These are phyloP conservation scores for Peniophora sp. DNA, from an alignment of 1,284 basidiomycete species.

Conservation along the genomic window DNA sequence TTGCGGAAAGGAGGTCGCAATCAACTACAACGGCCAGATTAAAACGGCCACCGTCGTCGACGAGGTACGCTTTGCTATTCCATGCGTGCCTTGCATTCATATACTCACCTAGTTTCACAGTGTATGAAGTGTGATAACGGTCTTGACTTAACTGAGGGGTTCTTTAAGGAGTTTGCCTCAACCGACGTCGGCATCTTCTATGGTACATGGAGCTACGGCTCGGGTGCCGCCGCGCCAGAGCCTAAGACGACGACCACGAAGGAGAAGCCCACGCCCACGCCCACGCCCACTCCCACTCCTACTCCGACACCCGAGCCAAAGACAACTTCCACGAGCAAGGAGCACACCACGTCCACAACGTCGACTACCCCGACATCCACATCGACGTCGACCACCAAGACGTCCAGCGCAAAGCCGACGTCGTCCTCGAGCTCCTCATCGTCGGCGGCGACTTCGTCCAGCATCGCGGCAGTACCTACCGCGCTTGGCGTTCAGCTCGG, in stretches of 20 bases:
- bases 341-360: conserved; percentile 45
- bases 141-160: conserved; percentile 69
- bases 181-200: conserved; percentile 42
- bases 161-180: conserved; percentile 61
- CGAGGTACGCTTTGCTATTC: too few species aligned
- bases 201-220: conserved; percentile 43
- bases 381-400: background rate
- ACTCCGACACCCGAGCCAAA: background rate
- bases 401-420: conserved; percentile 5
- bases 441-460: too few species aligned
- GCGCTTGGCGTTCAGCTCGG: too few species aligned
- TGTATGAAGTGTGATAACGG: conserved; percentile 30
- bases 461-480: too few species aligned
- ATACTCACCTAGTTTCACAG: too few species aligned
- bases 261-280: background rate
- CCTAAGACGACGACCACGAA: background rate
- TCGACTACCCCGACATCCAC: background rate
- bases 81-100: too few species aligned
- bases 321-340: conserved; percentile 16
- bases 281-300: too few species aligned
- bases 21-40: too few species aligned
- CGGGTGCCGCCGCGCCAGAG: background rate
- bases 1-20: too few species aligned
- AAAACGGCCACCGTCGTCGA: too few species aligned
- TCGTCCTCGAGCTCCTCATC: background rate